phyloP scores from a whole-genome alignment of 305 asterid genomes.

The Solanum hybrid region DNA sequence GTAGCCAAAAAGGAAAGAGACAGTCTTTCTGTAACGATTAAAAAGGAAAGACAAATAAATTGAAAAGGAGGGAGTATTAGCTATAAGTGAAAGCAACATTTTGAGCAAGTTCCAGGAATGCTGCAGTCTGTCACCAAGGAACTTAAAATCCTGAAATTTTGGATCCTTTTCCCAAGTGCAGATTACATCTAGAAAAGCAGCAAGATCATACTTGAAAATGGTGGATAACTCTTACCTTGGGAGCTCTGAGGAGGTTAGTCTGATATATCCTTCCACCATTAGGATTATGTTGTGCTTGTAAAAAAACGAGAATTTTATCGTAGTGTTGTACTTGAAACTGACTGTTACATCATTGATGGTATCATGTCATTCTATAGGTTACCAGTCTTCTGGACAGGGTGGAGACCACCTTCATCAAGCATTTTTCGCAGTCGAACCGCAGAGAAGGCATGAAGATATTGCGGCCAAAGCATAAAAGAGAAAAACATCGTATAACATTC shows the following conservation, averaged over 20 bases:
- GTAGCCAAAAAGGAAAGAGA: background rate
- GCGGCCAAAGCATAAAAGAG: conserved; percentile 55
- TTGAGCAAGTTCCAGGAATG: background rate
- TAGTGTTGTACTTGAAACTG: background rate
- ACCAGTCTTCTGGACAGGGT: conserved; percentile 51
- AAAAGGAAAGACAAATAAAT: background rate
- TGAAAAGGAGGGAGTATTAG: background rate
- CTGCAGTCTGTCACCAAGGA: background rate
- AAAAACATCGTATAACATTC: conserved; percentile 55
- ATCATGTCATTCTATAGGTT: conserved; percentile 32
- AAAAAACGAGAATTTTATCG: background rate
- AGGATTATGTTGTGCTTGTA: background rate
- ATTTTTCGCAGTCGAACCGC: conserved; percentile 50
- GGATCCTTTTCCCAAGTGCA: conserved; percentile 23
- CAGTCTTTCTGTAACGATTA: background rate
- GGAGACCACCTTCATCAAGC: conserved; percentile 49
- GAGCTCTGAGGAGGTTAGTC: conserved; percentile 65
- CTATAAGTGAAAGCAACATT: background rate
- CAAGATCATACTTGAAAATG: conserved; percentile 61
- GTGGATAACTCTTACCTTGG: conserved; percentile 68
- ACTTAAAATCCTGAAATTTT: background rate
- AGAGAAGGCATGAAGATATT: conserved; percentile 64
- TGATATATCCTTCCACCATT: conserved; percentile 3
- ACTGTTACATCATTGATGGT: conserved; percentile 1
- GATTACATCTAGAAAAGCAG: conserved; percentile 58